A percentile compares a stretch with the other conserved stretches of the same genome.
Conservation (phyloP, 306 rosid genomes). For the Inga laurina region DNA sequence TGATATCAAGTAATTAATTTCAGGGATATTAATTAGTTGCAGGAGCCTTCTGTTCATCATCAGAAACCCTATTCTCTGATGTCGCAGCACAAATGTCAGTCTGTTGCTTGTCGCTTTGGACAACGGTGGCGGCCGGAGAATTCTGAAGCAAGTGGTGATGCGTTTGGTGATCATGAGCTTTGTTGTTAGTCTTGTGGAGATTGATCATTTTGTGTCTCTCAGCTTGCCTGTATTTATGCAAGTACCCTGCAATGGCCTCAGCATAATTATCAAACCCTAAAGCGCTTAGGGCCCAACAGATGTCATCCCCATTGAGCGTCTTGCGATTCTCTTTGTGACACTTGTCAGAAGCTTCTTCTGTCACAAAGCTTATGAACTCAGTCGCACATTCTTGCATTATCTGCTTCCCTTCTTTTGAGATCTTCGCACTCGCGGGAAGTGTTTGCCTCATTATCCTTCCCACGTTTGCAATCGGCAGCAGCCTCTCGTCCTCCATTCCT, state of each 20-base stretch:
- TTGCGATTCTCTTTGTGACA: slow-evolving; percentile 90
- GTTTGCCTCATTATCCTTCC: slow-evolving; percentile 76
- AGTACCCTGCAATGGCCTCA: slow-evolving; percentile 53
- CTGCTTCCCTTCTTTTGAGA: slow-evolving; percentile 80
- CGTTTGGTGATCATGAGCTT: neutral
- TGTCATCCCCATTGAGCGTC: slow-evolving; percentile 86
- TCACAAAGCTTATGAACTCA: slow-evolving; percentile 85
- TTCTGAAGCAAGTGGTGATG: slow-evolving; percentile 3
- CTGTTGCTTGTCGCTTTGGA: neutral
- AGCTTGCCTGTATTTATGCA: slow-evolving; percentile 57
- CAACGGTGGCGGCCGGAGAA: slow-evolving; percentile 2
- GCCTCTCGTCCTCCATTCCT: slow-evolving; percentile 55
- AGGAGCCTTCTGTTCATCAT: slow-evolving; percentile 35
- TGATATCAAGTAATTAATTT: neutral
- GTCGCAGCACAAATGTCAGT: slow-evolving; percentile 24
- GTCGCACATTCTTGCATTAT: slow-evolving; percentile 84
- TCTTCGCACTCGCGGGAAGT: slow-evolving; percentile 67
- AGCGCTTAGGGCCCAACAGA: slow-evolving; percentile 79
- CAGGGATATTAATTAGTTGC: slow-evolving; percentile 34
- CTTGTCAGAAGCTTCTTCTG: slow-evolving; percentile 84
- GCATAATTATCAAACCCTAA: slow-evolving; percentile 86
- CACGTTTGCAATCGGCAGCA: slow-evolving; percentile 82
- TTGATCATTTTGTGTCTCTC: slow-evolving; percentile 43
- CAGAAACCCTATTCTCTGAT: slow-evolving; percentile 40
- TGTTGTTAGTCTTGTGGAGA: slow-evolving; percentile 21